Conservation (phyloP, 192 early-diverging fungal genomes). For the Coemansia pectinata region DNA sequence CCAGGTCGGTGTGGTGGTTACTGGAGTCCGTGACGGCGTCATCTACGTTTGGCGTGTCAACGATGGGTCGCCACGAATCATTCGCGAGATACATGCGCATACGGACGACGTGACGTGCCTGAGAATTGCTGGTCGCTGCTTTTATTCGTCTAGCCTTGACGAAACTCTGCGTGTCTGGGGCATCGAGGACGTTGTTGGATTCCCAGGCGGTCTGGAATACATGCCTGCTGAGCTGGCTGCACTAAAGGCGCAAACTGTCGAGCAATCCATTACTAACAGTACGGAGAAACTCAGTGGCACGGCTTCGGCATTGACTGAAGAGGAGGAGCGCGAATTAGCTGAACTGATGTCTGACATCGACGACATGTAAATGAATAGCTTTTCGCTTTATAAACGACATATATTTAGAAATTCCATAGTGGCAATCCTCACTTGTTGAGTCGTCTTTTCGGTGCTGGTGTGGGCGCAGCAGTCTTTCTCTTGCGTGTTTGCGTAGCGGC, state of each 20-base stretch:
- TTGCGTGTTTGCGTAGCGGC: slow-evolving; percentile 68
- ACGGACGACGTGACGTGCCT: slow-evolving; percentile 86
- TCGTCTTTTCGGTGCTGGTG: slow-evolving; percentile 30
- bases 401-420: too few relatives aligned
- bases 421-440: neutral
- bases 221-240: slow-evolving; percentile 25
- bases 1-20: slow-evolving; percentile 71
- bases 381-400: neutral
- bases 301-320: slow-evolving; percentile 70
- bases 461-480: slow-evolving; percentile 63
- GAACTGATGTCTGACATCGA: slow-evolving; percentile 80
- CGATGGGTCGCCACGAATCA: slow-evolving; percentile 37
- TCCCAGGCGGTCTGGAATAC: slow-evolving; percentile 33
- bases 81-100: slow-evolving; percentile 81
- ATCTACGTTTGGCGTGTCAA: slow-evolving; percentile 82
- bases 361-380: slow-evolving; percentile 21
- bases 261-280: neutral
- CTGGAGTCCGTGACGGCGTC: slow-evolving; percentile 81
- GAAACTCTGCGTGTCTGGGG: slow-evolving; percentile 83
- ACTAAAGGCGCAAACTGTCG: neutral
- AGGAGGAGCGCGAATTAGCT: slow-evolving; percentile 86
- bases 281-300: neutral
- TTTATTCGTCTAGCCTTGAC: slow-evolving; percentile 85
- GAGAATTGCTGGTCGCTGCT: slow-evolving; percentile 56
- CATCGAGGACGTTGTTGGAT: slow-evolving; percentile 56